Percentiles rank a stretch among this genome's conserved stretches.
Evolutionary conservation across 257 asterid species (phyloP).

Genomic region (Primulina tabacum): DNA sequence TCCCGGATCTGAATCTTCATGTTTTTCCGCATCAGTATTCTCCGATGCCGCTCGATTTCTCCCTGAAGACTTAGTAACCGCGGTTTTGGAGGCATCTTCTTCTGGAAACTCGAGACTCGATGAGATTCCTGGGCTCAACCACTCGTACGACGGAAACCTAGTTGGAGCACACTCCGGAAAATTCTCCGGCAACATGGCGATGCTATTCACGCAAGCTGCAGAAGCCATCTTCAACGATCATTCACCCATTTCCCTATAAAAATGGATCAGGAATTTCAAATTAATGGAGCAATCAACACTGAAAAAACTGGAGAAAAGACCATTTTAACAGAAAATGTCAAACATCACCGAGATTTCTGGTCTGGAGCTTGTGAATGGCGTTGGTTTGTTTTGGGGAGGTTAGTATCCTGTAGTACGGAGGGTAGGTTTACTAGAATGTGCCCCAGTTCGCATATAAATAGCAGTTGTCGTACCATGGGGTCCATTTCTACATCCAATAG

Average conservation of each 20-base stretch:
- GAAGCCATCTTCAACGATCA: constrained; percentile 29
- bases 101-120: constrained; percentile 33
- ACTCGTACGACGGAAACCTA: constrained; percentile 20
- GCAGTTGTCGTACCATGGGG: too few species aligned
- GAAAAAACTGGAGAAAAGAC: background rate
- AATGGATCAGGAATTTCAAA: background rate
- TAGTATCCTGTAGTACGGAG: too few species aligned
- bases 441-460: too few species aligned
- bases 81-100: constrained; percentile 15
- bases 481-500: too few species aligned
- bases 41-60: background rate
- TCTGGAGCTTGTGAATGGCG: too few species aligned
- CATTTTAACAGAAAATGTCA: constrained; percentile 1
- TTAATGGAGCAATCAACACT: too few species aligned
- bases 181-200: constrained; percentile 25
- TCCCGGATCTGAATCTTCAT: constrained; percentile 29
- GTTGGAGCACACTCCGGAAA: constrained; percentile 25
- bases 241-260: background rate
- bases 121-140: constrained; percentile 25
- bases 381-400: too few species aligned
- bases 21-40: background rate
- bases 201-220: constrained; percentile 27
- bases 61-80: background rate
- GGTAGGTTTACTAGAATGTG: too few species aligned
- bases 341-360: background rate